Conservation (phyloP, 805 yeast species). For the Candida palmyrensis region DNA sequence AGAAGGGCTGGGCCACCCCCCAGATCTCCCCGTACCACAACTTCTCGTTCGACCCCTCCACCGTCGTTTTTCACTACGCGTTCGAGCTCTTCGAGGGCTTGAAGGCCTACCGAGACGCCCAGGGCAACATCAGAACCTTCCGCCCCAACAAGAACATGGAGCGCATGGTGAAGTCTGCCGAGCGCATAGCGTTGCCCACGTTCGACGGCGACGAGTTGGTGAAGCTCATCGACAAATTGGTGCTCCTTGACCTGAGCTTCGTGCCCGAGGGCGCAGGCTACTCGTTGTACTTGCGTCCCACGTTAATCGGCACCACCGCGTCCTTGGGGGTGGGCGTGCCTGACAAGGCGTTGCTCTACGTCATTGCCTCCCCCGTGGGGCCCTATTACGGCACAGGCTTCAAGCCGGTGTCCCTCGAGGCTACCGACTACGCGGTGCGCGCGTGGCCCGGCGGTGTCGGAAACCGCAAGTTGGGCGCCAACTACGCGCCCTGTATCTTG, state of each 20-base stretch:
- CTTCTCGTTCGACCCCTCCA: conserved; percentile 75
- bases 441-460: conserved; percentile 99
- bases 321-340: conserved; percentile 87
- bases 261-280: conserved; percentile 86
- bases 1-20: conserved; percentile 85
- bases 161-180: conserved; percentile 86
- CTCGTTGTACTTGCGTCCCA: conserved; percentile 90
- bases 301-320: conserved; percentile 88
- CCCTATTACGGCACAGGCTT: conserved; percentile 89
- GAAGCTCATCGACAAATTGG: conserved; percentile 70
- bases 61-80: conserved; percentile 90
- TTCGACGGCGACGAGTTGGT: conserved; percentile 76
- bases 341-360: conserved; percentile 71
- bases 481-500: conserved; percentile 91
- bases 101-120: conserved; percentile 73
- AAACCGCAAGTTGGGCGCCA: conserved; percentile 93
- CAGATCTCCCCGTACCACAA: conserved; percentile 81
- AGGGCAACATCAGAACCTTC: conserved; percentile 73
- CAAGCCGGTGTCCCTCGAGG: conserved; percentile 91
- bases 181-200: conserved; percentile 81
- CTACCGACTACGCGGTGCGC: conserved; percentile 92
- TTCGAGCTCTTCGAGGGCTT: conserved; percentile 95
- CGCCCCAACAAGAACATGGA: conserved; percentile 90
- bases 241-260: conserved; percentile 68
- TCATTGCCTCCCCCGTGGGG: conserved; percentile 94